Evolutionary conservation across 768 basidiomycete species (phyloP).

Genomic region (Dictyophora rubrovolvata): DNA sequence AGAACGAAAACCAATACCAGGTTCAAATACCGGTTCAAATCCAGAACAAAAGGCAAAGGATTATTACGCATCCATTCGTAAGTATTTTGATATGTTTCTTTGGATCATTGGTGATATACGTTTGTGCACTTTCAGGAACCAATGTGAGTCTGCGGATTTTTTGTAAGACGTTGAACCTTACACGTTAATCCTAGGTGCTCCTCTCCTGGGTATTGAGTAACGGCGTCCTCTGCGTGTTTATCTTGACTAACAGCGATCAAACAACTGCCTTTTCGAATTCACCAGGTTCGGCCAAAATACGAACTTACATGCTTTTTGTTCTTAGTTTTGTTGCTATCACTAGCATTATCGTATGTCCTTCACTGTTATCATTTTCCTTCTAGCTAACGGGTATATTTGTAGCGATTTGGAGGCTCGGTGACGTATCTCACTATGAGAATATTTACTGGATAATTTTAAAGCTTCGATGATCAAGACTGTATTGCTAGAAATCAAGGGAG

Average conservation of each 20-base stretch:
- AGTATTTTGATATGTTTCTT: neutral
- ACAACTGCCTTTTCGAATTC: slow-evolving; percentile 50
- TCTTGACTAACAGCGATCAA: slow-evolving; percentile 52
- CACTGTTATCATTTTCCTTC: neutral
- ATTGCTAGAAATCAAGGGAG: neutral
- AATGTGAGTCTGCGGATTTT: neutral
- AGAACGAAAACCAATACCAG: slow-evolving; percentile 18
- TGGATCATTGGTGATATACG: neutral
- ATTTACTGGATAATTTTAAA: slow-evolving; percentile 6
- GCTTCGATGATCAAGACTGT: neutral
- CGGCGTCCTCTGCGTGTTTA: slow-evolving; percentile 60
- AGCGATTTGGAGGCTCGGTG: slow-evolving; percentile 8
- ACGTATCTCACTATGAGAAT: slow-evolving; percentile 8
- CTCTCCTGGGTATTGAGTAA: slow-evolving; percentile 19
- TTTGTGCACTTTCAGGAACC: neutral
- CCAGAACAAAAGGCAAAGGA: slow-evolving; percentile 60
- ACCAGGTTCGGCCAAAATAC: slow-evolving; percentile 45
- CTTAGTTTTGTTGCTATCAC: slow-evolving; percentile 74
- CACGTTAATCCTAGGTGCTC: slow-evolving; percentile 24
- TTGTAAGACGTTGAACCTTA: slow-evolving; percentile 16
- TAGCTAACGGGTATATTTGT: neutral
- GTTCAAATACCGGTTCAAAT: slow-evolving; percentile 21
- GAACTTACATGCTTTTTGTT: slow-evolving; percentile 67
- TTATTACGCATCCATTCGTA: slow-evolving; percentile 82
- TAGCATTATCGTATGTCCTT: slow-evolving; percentile 35